These are phyloP conservation scores for Aspergillus tubingensis DNA, from an alignment of 2,329 filamentous ascomycete genomes.

Conservation along the genomic window DNA sequence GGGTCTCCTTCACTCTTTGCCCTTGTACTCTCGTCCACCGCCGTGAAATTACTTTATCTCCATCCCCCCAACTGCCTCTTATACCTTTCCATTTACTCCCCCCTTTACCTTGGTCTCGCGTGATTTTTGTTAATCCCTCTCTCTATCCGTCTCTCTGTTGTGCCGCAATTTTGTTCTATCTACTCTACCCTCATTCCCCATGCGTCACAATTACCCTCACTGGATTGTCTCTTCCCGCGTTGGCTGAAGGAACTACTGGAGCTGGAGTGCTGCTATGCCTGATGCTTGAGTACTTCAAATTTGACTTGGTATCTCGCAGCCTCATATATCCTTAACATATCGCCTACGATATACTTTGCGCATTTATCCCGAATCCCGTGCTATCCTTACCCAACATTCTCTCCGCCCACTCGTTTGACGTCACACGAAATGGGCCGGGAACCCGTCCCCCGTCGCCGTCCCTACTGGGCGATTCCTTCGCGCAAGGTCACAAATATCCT, in stretches of 20 bases:
- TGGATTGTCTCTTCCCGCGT: background rate
- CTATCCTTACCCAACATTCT: too few relatives aligned
- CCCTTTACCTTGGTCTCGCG: background rate
- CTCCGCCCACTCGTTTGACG: too few relatives aligned
- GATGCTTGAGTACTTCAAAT: background rate
- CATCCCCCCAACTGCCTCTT: background rate
- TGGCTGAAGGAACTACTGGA: background rate
- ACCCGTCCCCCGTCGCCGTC: background rate
- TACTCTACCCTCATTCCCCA: background rate
- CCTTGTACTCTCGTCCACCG: background rate
- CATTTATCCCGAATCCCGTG: too few relatives aligned
- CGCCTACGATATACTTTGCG: too few relatives aligned
- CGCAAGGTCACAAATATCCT: slow-evolving; percentile 11
- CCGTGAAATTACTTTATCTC: background rate
- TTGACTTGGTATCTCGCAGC: background rate
- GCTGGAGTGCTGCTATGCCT: background rate
- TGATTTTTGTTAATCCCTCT: background rate
- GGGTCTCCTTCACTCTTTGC: background rate
- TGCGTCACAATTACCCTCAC: background rate
- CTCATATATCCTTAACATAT: background rate
- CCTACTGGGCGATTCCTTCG: background rate
- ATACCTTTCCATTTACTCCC: background rate
- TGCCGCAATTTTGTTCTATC: too few relatives aligned
- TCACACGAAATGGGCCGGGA: slow-evolving; percentile 1
- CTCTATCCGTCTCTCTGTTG: too few relatives aligned